Conservation (phyloP, 1,284 basidiomycete species). For the Trametes hirsuta region DNA sequence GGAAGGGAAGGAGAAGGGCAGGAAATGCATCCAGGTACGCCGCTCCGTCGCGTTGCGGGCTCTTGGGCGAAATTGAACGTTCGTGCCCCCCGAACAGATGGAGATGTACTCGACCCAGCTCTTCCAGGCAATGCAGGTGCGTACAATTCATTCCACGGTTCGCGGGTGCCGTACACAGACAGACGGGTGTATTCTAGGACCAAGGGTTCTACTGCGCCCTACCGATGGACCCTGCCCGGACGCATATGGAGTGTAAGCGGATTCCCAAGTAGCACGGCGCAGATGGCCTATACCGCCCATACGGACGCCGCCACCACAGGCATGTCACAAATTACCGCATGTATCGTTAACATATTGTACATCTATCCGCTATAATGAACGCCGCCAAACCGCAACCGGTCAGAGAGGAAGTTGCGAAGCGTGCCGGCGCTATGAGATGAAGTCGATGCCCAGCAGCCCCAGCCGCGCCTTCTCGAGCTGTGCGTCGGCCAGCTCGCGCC, state of each 20-base stretch:
- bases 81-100: constrained; percentile 45
- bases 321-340: not conserved
- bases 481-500: constrained; percentile 55
- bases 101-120: constrained; percentile 69
- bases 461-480: constrained; percentile 64
- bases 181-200: constrained; percentile 40
- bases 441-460: constrained; percentile 62
- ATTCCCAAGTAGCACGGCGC: constrained; percentile 48
- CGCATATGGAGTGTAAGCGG: constrained; percentile 76
- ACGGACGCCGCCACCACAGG: not conserved
- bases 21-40: constrained; percentile 69
- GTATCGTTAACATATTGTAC: constrained; percentile 6
- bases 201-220: constrained; percentile 76
- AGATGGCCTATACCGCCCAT: not conserved
- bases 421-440: constrained; percentile 2
- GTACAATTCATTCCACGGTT: constrained; percentile 28
- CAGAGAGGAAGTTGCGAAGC: not conserved
- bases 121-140: constrained; percentile 80
- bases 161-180: not conserved
- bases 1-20: constrained; percentile 44
- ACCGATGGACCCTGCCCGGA: constrained; percentile 71
- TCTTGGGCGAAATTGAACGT: not conserved
- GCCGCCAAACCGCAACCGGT: not conserved
- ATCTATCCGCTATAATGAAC: not conserved
- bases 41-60: not conserved